phyloP scores from a whole-genome alignment of 164 flowering plant species.

The Nymphaea thermarum region DNA sequence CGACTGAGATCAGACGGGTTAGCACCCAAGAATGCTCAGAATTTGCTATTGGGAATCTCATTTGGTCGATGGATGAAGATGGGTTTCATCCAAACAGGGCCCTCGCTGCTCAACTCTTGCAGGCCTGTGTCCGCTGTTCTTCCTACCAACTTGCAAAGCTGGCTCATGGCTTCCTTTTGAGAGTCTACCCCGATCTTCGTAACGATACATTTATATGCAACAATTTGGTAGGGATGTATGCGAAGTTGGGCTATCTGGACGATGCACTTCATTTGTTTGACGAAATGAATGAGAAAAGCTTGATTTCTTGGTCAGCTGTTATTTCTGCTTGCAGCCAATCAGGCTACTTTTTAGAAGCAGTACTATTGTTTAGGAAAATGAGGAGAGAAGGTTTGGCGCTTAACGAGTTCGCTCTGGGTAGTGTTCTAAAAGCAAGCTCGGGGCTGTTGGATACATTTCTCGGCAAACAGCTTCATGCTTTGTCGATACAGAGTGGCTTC shows the following conservation, averaged over 20 bases:
- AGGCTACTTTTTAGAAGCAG: constrained; percentile 8
- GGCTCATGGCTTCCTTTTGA: no score
- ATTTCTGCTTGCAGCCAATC: constrained; percentile 8
- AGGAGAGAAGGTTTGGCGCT: constrained; percentile 10
- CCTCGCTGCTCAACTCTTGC: no score
- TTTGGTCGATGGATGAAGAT: no score
- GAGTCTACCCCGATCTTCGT: background rate
- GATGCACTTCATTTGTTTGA: constrained; percentile 14
- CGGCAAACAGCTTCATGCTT: constrained; percentile 21
- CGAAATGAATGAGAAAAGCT: constrained; percentile 11
- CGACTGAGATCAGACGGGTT: no score
- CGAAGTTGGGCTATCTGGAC: constrained; percentile 3
- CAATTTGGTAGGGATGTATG: background rate
- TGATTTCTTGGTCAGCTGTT: constrained; percentile 11
- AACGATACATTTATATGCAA: constrained; percentile 1
- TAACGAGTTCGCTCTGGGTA: constrained; percentile 12
- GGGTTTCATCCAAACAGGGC: no score
- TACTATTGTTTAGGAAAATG: constrained; percentile 13
- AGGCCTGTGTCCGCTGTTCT: no score
- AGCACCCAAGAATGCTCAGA: no score
- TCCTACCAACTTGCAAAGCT: no score
- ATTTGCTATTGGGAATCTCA: no score
- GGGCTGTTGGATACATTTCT: constrained; percentile 8
- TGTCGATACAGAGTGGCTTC: constrained; percentile 17
- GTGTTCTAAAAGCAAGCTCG: constrained; percentile 16